Evolutionary conservation across 371 early-diverging fungal species (phyloP), one percentile per base, ranked within the genome.

Genomic region (Actinomortierella ambigua): DNA sequence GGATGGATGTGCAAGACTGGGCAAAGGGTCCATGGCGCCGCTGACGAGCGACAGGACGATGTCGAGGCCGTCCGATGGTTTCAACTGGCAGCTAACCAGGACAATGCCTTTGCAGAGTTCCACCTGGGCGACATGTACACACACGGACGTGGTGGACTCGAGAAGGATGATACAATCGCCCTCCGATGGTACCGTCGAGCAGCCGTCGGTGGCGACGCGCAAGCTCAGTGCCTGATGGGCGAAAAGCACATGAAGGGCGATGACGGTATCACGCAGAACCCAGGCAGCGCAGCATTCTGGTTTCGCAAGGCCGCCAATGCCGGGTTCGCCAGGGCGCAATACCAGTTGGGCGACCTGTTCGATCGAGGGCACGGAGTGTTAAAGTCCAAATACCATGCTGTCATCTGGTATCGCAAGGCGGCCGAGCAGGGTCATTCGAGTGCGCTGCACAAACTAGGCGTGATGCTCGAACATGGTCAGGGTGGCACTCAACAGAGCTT

Each of bases 391-490:
- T 67, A 68, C 11, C 69, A 79, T 58, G 92, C 93, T 11, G 82
- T 92, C 58, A 79, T 79, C 52, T 93, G 90, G 88, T 93, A 90
- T 63, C 71, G 76, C 17, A 75, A 79, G 1, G 82, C 89, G 3
- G 90, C 93, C 0, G 77, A 66, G 18, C 85, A 84, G 54, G 84
- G 83, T 20, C 83, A 87, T 52, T 82, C 87, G 0, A 92, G 91
- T 1, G 88, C 91, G 15, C 88, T 91, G 75, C 91, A 91, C 79
- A 93, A 93, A 49, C 81, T 93, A 46, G 94, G 90, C 0, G 88
- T 91, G 66, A 90, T 91, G 58, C 92, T 90, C 66, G 93, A 94
- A 77, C 89, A 92, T 29, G 95, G 94, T 29, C 79, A n/a, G n/a
- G n/a, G 88, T 53, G 93, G 92, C 26, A 85, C 90, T 8, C 81